Conservation (phyloP, 352 stramenopile genomes). For the Phytophthora chlamydospora region DNA sequence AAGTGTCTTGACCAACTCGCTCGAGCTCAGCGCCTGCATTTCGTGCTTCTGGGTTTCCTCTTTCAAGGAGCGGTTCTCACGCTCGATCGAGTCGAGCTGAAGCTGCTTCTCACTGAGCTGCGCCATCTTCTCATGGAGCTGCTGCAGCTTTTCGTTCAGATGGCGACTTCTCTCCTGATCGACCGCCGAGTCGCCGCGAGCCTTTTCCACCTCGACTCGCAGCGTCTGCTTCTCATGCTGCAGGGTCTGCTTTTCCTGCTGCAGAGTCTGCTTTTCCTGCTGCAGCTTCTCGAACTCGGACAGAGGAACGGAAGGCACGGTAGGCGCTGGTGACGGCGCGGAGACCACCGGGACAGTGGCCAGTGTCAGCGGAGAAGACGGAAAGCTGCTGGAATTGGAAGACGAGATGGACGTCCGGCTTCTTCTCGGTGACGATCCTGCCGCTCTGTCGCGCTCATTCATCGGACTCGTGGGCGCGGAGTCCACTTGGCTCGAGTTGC, state of each 20-base stretch:
- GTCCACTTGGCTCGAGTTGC: constrained; percentile 18
- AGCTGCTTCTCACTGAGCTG: constrained; percentile 46
- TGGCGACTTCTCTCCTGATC: constrained; percentile 37
- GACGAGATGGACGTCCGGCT: constrained; percentile 11
- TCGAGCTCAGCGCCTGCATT: constrained; percentile 62
- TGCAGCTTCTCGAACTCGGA: constrained; percentile 48
- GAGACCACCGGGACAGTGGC: constrained; percentile 11
- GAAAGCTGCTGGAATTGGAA: constrained; percentile 7
- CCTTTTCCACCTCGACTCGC: constrained; percentile 25
- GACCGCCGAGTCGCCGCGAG: constrained; percentile 15
- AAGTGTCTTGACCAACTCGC: constrained; percentile 59
- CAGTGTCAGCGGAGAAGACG: constrained; percentile 15
- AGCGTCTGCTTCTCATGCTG: constrained; percentile 41
- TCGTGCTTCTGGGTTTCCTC: constrained; percentile 66
- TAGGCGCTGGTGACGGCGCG: background rate
- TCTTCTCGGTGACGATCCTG: constrained; percentile 10
- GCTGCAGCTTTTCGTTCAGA: constrained; percentile 51
- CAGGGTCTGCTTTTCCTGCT: constrained; percentile 47
- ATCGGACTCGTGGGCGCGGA: background rate
- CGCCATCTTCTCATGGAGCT: constrained; percentile 36
- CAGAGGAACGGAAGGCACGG: constrained; percentile 17
- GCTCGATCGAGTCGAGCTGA: constrained; percentile 50
- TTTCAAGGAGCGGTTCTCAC: constrained; percentile 64
- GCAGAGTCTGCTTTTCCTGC: constrained; percentile 37
- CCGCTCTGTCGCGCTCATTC: constrained; percentile 19